These are phyloP conservation scores for Curvularia spicifera DNA, from an alignment of 2,329 filamentous ascomycete genomes.

Conservation along the genomic window DNA sequence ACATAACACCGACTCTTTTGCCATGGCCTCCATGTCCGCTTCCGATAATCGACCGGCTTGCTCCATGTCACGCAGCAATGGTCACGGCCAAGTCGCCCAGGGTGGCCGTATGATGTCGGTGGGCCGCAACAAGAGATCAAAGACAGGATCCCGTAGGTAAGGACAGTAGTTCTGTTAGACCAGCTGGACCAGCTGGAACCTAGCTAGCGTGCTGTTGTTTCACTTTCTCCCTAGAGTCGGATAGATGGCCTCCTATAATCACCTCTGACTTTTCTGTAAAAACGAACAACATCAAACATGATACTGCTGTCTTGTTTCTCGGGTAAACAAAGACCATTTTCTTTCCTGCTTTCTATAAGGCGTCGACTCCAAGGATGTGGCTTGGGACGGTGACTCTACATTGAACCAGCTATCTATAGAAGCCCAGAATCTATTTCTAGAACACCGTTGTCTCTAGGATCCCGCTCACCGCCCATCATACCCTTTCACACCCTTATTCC, in stretches of 20 bases:
- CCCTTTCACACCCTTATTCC: conserved; percentile 24
- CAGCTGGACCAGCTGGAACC: neutral
- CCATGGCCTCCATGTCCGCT: conserved; percentile 86
- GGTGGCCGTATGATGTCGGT: conserved; percentile 60
- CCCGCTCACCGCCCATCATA: conserved; percentile 28
- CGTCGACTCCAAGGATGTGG: neutral
- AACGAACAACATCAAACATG: neutral
- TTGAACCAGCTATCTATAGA: neutral
- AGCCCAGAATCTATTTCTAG: no score
- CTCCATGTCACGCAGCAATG: conserved; percentile 81
- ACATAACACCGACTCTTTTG: conserved; percentile 91
- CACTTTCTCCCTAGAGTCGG: no score
- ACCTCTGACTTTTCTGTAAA: neutral
- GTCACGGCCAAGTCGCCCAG: conserved; percentile 60
- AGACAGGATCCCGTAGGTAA: conserved; percentile 20
- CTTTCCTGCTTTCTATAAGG: neutral
- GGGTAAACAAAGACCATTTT: neutral
- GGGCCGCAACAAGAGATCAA: conserved; percentile 41
- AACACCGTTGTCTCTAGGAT: neutral
- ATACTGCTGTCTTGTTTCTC: neutral
- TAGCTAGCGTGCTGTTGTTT: neutral
- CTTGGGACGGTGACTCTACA: neutral
- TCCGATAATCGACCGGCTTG: conserved; percentile 76
- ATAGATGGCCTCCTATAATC: neutral
- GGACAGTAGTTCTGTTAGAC: neutral